Evolutionary conservation across 768 basidiomycete species (phyloP).

Genomic region (Daedalea quercina): DNA sequence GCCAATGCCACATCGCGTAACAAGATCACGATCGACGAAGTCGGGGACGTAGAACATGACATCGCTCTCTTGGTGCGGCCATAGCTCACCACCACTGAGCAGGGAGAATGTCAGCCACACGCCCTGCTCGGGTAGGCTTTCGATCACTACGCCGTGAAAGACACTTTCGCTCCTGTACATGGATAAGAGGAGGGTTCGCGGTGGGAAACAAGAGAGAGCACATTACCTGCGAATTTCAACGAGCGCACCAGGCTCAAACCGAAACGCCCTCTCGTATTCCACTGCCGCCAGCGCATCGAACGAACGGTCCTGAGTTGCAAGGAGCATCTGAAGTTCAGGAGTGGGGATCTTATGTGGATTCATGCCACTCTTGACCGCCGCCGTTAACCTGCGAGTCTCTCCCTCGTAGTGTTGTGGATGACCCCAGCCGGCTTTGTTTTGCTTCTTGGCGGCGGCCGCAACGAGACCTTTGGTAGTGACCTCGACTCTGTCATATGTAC

Average conservation of each 20-base stretch:
- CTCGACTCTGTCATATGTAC: not conserved
- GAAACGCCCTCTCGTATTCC: not conserved
- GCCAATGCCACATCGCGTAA: conserved; percentile 39
- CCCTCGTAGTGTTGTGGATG: not conserved
- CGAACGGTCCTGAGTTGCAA: not conserved
- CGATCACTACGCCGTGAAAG: conserved; percentile 13
- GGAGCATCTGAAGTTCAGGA: conserved; percentile 4
- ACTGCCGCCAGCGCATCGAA: not conserved
- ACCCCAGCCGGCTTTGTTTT: not conserved
- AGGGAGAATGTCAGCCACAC: conserved; percentile 7
- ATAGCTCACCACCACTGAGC: conserved; percentile 40
- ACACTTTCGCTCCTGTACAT: not conserved
- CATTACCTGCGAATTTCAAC: conserved; percentile 26
- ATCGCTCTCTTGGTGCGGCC: conserved; percentile 43
- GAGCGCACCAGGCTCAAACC: conserved; percentile 21
- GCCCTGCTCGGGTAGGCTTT: not conserved
- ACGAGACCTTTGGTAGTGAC: not conserved
- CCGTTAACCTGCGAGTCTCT: not conserved
- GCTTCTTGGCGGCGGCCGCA: not conserved
- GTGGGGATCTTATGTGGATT: not conserved
- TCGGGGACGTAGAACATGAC: conserved; percentile 54
- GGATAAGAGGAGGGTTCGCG: not conserved
- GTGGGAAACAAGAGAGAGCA: not conserved
- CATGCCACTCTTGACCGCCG: not conserved
- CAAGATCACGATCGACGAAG: conserved; percentile 41